Evolutionary conservation across 1,284 basidiomycete genomes (phyloP).

Genomic region (Microbotryum intermedium): DNA sequence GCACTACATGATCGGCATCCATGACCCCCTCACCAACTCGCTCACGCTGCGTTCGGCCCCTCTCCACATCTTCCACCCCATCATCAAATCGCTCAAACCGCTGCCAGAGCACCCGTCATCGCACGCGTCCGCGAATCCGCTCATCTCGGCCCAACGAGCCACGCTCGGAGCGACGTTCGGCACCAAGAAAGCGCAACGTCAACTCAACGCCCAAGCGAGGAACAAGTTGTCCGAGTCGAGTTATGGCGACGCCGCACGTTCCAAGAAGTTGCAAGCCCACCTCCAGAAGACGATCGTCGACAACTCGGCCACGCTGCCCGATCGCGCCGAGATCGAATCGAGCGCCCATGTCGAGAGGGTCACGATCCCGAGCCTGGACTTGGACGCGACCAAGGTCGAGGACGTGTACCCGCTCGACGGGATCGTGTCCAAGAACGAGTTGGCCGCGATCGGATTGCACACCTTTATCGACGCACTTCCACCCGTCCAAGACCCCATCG

Average conservation of each 20-base stretch:
- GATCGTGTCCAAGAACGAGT: conserved; percentile 65
- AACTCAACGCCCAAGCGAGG: conserved; percentile 70
- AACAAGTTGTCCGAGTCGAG: conserved; percentile 69
- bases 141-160: conserved; percentile 44
- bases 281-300: conserved; percentile 70
- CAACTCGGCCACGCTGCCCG: conserved; percentile 57
- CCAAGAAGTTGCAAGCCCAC: conserved; percentile 54
- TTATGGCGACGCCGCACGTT: conserved; percentile 14
- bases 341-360: conserved; percentile 53
- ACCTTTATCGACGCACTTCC: background rate
- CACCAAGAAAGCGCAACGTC: conserved; percentile 80
- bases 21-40: conserved; percentile 59
- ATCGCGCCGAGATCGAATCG: conserved; percentile 59
- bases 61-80: conserved; percentile 63
- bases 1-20: conserved; percentile 42
- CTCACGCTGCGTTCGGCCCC: conserved; percentile 60
- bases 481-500: no score
- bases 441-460: conserved; percentile 45
- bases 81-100: conserved; percentile 68
- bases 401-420: conserved; percentile 67
- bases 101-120: conserved; percentile 10
- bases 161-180: conserved; percentile 84
- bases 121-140: background rate
- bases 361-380: conserved; percentile 62
- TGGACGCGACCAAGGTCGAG: conserved; percentile 54